A percentile compares a stretch with the other conserved stretches of the same genome.
These are phyloP conservation scores for Dactylonectria macrodidyma DNA, from an alignment of 2,329 filamentous ascomycete genomes.

Conservation along the genomic window DNA sequence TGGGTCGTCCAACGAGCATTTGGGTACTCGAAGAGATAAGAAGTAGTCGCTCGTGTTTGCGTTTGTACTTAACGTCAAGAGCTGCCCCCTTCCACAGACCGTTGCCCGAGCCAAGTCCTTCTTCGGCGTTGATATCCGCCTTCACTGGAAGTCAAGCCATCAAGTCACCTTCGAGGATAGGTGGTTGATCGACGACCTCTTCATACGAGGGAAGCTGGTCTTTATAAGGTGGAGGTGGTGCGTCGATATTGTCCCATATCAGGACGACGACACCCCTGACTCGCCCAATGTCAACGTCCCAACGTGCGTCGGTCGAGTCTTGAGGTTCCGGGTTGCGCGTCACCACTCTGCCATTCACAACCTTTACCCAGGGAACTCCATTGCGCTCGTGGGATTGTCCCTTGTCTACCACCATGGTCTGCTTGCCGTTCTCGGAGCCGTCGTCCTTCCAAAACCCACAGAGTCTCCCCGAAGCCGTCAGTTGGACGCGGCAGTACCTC, in stretches of 20 bases:
- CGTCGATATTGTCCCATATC: conserved; percentile 1
- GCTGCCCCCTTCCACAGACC: too few relatives aligned
- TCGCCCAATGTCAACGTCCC: conserved; percentile 4
- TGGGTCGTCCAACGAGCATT: too few relatives aligned
- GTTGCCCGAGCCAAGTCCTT: too few relatives aligned
- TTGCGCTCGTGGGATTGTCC: neutral
- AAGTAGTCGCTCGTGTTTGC: too few relatives aligned
- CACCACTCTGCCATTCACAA: neutral
- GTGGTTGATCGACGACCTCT: neutral
- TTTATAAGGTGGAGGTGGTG: neutral
- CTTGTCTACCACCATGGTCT: neutral
- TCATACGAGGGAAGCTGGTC: conserved; percentile 7
- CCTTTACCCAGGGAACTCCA: conserved; percentile 3
- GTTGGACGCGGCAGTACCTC: neutral
- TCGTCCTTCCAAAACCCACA: neutral
- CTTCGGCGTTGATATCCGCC: too few relatives aligned
- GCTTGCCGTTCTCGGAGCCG: neutral
- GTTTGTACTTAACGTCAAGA: too few relatives aligned
- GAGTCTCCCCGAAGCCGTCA: conserved; percentile 1
- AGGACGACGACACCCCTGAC: conserved; percentile 1
- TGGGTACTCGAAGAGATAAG: too few relatives aligned
- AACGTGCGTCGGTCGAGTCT: neutral
- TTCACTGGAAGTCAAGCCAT: too few relatives aligned
- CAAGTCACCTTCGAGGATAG: neutral
- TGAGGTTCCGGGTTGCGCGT: neutral